A percentile compares a stretch with the other conserved stretches of the same genome.
Evolutionary conservation across 306 rosid genomes (phyloP).

Genomic region (Abrus pulchellus): DNA sequence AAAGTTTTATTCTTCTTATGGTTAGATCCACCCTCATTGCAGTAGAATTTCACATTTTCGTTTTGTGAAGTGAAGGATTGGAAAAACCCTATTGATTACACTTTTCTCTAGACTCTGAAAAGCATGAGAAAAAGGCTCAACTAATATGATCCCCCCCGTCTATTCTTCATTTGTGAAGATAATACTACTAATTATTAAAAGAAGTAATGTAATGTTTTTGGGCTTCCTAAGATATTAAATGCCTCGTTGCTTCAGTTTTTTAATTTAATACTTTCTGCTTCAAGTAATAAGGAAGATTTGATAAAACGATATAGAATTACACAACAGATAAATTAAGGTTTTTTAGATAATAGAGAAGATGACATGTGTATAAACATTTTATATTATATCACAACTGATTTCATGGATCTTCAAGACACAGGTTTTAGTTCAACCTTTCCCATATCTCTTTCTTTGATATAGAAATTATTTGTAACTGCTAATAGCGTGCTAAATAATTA

Average conservation of each 20-base stretch:
- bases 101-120: constrained; percentile 32
- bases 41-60: constrained; percentile 5
- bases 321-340: not conserved
- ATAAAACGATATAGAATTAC: not conserved
- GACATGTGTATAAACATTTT: not conserved
- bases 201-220: not conserved
- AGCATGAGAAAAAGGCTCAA: not conserved
- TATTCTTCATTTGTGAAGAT: constrained; percentile 3
- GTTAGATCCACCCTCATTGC: constrained; percentile 6
- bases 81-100: constrained; percentile 17
- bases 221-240: not conserved
- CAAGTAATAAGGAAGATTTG: not conserved
- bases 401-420: constrained; percentile 21
- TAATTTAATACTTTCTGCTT: not conserved
- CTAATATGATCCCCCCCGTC: not conserved
- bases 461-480: not conserved
- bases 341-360: constrained; percentile 5
- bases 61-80: not conserved
- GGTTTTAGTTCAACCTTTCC: constrained; percentile 35
- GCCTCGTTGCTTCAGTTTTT: not conserved
- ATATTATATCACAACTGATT: constrained; percentile 25
- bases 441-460: not conserved
- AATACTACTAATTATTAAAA: constrained; percentile 4
- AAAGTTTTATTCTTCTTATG: constrained; percentile 26
- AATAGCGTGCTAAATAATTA: constrained; percentile 24